Base-by-base conservation (phyloP, 805 yeast genomes). In the Spathaspora hagerdaliae region DNA sequence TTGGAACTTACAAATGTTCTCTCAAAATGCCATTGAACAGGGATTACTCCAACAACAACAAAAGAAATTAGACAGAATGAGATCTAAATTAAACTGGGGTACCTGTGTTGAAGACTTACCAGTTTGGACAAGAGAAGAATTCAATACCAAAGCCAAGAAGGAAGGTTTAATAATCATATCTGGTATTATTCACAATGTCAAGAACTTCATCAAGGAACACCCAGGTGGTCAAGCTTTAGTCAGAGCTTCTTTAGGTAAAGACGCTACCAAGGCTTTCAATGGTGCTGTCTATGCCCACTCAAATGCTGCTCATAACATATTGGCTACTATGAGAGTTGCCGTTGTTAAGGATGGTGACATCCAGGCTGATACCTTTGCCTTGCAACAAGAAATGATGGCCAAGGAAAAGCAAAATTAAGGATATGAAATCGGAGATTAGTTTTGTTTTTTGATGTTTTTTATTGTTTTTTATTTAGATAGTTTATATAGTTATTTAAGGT, bases 241-340 rank as follows among this genome's bases (percentile, higher is more conserved):
- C 41, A 75, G 78, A 55, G 82, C 90, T 31, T 82, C 91, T 2
- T 67, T 78, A 49, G 91, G 92, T 57, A 86, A 85, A 63, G 94
- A 87, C 63, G 92, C 92, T 27, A 83, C 92, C 11, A 78, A 77
- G 60, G 94, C 91, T 1, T 87, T 87, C 74, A 83, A 84, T 60
- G 95, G 95, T 61, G 91, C 88, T 60, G 94, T 87, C 29, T 87
- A 87, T 59, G 81, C 86, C 10, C 95, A 87, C 60, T 83, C 92
- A 7, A 87, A 86, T 56, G 94, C 95, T 50, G 95, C 94, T 19
- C 90, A 85, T 64, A 87, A 87, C 64, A 69, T 86, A 59, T 75
- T 87, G 64, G 89, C 92, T 14, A 81, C 85, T 12, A 79, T 85
- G 87, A 82, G 95, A 74, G 82, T 87, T 13, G 94, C 92, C 26